These are phyloP conservation scores for Pseudoscleropodium purum DNA, from an alignment of 225 moss, liverwort and hornwort genomes.

Conservation along the genomic window DNA sequence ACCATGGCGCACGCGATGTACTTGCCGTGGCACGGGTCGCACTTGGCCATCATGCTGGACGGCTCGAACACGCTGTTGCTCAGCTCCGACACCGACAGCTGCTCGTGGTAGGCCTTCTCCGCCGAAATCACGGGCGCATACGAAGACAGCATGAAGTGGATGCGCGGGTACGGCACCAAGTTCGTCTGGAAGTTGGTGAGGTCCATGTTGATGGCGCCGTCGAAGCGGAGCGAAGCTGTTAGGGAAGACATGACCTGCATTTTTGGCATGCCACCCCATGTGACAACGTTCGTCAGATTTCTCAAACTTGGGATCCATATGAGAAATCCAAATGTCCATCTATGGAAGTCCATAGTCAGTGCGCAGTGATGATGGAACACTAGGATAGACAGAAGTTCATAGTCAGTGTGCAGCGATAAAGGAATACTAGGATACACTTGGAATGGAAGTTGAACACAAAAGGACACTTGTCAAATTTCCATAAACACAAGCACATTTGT, in stretches of 20 bases:
- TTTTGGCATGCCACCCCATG: background rate
- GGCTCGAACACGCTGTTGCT: constrained; percentile 53
- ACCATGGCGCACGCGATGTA: constrained; percentile 54
- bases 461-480: background rate
- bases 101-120: constrained; percentile 83
- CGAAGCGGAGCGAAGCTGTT: constrained; percentile 21
- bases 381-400: background rate
- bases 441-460: background rate
- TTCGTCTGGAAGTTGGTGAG: constrained; percentile 84
- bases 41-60: constrained; percentile 62
- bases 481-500: too few species aligned
- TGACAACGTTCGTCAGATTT: too few species aligned
- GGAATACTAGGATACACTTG: background rate
- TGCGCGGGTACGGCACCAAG: constrained; percentile 73
- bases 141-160: constrained; percentile 84
- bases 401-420: background rate
- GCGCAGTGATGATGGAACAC: background rate
- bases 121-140: constrained; percentile 79
- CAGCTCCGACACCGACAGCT: constrained; percentile 60
- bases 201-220: constrained; percentile 76
- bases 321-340: background rate
- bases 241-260: constrained; percentile 22
- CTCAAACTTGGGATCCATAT: background rate
- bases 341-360: background rate
- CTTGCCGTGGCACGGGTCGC: constrained; percentile 60